These are phyloP conservation scores for Ilyonectria robusta DNA, from an alignment of 2,329 filamentous ascomycete species.

Conservation along the genomic window DNA sequence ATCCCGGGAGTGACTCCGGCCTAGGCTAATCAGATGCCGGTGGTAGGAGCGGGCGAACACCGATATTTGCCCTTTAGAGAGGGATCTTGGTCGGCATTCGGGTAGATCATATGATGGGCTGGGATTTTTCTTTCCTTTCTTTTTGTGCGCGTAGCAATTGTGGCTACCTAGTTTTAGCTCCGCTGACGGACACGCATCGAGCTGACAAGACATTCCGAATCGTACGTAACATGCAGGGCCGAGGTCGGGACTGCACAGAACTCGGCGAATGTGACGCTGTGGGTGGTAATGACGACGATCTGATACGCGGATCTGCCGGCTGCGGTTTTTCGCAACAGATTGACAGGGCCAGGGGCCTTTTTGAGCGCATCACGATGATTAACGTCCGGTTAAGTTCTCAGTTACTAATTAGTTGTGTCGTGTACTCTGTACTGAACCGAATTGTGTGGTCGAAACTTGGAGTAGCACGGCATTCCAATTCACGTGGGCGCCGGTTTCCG, in stretches of 20 bases:
- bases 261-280: constrained; percentile 1
- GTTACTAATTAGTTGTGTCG: not conserved
- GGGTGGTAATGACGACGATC: not conserved
- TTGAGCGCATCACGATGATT: not conserved
- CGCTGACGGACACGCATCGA: constrained; percentile 5
- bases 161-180: constrained; percentile 10
- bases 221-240: constrained; percentile 4
- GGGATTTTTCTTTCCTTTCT: constrained; percentile 4
- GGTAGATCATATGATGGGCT: constrained; percentile 20
- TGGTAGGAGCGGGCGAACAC: constrained; percentile 14
- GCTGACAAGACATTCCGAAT: not conserved
- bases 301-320: constrained; percentile 11
- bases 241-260: constrained; percentile 7
- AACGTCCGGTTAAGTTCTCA: not conserved
- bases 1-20: constrained; percentile 14
- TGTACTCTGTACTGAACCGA: not conserved
- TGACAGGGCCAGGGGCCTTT: constrained; percentile 26
- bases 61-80: not conserved
- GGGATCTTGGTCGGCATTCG: constrained; percentile 24
- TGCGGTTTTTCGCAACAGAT: constrained; percentile 6
- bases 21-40: constrained; percentile 4
- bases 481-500: constrained; percentile 3
- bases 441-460: not conserved
- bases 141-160: constrained; percentile 5
- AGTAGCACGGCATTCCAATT: not conserved